A percentile compares a stretch with the other conserved stretches of the same genome.
Evolutionary conservation across 768 basidiomycete genomes (phyloP).

Genomic region (Podaxis mareebaensis): DNA sequence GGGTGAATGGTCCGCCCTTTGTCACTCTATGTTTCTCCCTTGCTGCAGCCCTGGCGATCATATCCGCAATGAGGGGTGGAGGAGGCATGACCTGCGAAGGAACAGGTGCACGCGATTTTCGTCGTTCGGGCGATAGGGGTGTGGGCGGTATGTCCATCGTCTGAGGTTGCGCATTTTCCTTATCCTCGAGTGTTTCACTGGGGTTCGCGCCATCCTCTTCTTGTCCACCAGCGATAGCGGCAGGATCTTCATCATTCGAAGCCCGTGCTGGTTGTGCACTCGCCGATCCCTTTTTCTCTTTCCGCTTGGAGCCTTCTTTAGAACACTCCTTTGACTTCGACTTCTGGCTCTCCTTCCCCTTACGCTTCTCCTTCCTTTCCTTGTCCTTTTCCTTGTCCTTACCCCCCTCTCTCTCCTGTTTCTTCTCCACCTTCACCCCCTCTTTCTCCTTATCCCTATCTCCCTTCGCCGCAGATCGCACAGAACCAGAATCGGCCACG

Average conservation of each 20-base stretch:
- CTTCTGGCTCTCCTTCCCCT: slow-evolving; percentile 20
- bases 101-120: background rate
- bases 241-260: background rate
- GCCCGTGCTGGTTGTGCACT: background rate
- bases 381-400: slow-evolving; percentile 20
- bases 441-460: slow-evolving; percentile 9
- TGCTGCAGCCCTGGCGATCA: background rate
- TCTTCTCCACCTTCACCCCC: slow-evolving; percentile 20
- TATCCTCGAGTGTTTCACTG: background rate
- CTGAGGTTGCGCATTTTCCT: slow-evolving; percentile 1
- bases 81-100: slow-evolving; percentile 13
- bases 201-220: background rate
- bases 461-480: background rate
- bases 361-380: slow-evolving; percentile 18
- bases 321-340: background rate
- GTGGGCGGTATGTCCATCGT: background rate
- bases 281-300: background rate
- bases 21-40: background rate
- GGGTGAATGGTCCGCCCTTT: slow-evolving; percentile 39
- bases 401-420: slow-evolving; percentile 21
- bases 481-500: background rate
- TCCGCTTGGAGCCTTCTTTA: background rate
- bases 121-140: background rate
- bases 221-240: background rate
- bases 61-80: background rate